Percentiles rank a stretch among this genome's conserved stretches.
Conservation (phyloP, 495 filamentous ascomycete species). For the Penicillium roqueforti region DNA sequence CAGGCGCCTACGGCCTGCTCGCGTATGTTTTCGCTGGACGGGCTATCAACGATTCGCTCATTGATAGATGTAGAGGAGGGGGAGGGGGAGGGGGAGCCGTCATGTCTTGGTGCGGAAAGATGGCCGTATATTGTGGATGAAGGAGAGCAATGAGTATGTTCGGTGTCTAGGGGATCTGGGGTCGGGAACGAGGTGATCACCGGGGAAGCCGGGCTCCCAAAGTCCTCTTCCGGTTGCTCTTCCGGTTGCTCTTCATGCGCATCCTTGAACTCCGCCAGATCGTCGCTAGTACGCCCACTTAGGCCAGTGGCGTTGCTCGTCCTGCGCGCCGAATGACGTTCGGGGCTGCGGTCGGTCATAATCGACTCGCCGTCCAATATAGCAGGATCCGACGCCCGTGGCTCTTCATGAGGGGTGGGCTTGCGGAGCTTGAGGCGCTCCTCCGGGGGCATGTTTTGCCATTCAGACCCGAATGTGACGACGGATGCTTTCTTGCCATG, state of each 20-base stretch:
- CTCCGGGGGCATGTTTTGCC: constrained; percentile 76
- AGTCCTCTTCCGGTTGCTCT: constrained; percentile 6
- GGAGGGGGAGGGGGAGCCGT: constrained; percentile 15
- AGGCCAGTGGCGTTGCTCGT: constrained; percentile 37
- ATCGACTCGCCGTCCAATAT: constrained; percentile 32
- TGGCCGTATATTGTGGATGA: constrained; percentile 7
- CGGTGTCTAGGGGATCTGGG: background rate
- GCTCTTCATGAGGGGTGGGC: constrained; percentile 46
- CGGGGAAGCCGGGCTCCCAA: constrained; percentile 1
- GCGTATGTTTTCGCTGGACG: constrained; percentile 27
- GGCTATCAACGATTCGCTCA: constrained; percentile 18
- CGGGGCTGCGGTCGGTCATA: constrained; percentile 22
- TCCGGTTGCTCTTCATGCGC: constrained; percentile 21
- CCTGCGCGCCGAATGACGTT: constrained; percentile 35
- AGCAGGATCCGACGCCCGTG: constrained; percentile 36
- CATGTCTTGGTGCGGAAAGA: constrained; percentile 16
- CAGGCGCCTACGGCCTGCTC: constrained; percentile 33
- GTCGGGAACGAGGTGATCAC: background rate
- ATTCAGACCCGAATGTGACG: constrained; percentile 87
- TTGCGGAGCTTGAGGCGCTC: constrained; percentile 63
- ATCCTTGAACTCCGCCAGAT: constrained; percentile 24
- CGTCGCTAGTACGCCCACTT: constrained; percentile 29
- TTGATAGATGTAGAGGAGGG: constrained; percentile 19
- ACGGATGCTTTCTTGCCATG: constrained; percentile 98
- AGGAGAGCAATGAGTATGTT: constrained; percentile 1